phyloP scores from a whole-genome alignment of 495 filamentous ascomycete genomes.

The Tuber magnatum region DNA sequence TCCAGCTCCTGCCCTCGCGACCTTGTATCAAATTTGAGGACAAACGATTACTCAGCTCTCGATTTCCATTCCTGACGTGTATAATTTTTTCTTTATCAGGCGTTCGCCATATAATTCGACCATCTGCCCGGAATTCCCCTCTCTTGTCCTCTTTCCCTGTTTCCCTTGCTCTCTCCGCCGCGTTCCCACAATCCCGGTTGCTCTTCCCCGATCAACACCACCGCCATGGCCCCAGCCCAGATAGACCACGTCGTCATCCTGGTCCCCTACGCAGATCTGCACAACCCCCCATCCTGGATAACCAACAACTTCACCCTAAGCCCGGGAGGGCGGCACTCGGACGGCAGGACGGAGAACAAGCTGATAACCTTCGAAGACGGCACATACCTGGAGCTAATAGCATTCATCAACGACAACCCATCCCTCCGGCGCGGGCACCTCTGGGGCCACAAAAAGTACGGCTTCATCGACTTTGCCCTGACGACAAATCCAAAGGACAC shows the following conservation, averaged over 20 bases:
- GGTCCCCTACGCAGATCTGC: slow-evolving; percentile 45
- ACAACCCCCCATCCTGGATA: slow-evolving; percentile 47
- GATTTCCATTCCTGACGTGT: neutral
- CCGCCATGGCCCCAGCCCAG: slow-evolving; percentile 28
- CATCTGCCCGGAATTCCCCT: neutral
- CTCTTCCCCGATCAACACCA: neutral
- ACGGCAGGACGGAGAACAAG: slow-evolving; percentile 51
- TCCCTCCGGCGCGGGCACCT: slow-evolving; percentile 45
- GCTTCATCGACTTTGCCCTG: slow-evolving; percentile 52
- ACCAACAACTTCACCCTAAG: slow-evolving; percentile 50
- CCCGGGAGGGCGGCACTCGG: slow-evolving; percentile 50
- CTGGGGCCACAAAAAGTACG: slow-evolving; percentile 47
- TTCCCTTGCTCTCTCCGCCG: neutral
- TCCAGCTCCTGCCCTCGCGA: neutral
- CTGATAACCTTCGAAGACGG: slow-evolving; percentile 53
- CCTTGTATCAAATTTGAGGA: neutral
- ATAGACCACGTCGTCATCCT: slow-evolving; percentile 57
- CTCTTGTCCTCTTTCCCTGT: neutral
- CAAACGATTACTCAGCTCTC: neutral
- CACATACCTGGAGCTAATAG: slow-evolving; percentile 55
- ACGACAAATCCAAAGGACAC: slow-evolving; percentile 40
- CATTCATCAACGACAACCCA: slow-evolving; percentile 50
- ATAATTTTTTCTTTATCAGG: neutral
- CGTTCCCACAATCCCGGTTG: neutral
- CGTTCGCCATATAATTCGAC: neutral